A percentile compares a stretch with the other conserved stretches of the same genome.
Conservation (phyloP, 306 rosid species). For the Lupinus albus region DNA sequence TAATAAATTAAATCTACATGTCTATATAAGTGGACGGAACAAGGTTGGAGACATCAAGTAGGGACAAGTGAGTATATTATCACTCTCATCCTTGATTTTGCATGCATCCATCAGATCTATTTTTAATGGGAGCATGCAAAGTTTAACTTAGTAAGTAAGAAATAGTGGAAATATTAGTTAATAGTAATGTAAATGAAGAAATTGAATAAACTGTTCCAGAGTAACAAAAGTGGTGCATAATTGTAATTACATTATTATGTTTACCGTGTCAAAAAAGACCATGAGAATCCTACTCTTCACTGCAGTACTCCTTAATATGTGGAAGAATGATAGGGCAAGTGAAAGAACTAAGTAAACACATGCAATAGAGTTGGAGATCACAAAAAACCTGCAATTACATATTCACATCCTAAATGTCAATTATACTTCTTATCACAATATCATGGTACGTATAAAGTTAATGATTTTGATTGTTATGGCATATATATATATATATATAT, state of each 20-base stretch:
- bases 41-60: no score
- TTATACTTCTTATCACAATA: not conserved
- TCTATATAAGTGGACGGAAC: no score
- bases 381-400: slow-evolving; percentile 55
- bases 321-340: slow-evolving; percentile 51
- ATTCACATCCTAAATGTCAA: not conserved
- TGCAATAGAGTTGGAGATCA: slow-evolving; percentile 53
- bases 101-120: no score
- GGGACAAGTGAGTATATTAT: no score
- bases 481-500: no score
- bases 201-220: not conserved
- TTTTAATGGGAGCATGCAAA: no score
- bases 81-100: no score
- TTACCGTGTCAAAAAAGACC: slow-evolving; percentile 64
- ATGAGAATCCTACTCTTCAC: slow-evolving; percentile 50
- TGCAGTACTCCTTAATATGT: slow-evolving; percentile 46
- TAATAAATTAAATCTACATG: no score
- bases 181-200: not conserved
- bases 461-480: not conserved
- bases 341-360: slow-evolving; percentile 60
- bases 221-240: slow-evolving; percentile 20
- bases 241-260: not conserved
- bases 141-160: not conserved
- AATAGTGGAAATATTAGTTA: not conserved
- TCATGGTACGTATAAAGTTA: not conserved